Evolutionary conservation across 1,284 basidiomycete genomes (phyloP).

Genomic region (Coniophora puteana): DNA sequence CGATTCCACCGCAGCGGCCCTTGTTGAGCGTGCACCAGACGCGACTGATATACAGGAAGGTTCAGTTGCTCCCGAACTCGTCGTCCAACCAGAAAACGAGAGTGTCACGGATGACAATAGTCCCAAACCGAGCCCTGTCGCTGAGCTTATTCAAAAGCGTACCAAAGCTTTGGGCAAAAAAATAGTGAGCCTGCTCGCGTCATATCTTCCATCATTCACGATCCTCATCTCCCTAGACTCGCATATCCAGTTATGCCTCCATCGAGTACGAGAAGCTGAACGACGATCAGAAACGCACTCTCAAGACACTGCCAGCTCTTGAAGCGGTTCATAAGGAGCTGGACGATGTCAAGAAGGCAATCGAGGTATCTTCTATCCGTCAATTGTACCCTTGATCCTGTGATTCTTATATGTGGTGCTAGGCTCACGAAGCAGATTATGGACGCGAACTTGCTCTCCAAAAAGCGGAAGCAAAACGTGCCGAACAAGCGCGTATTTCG

Average conservation of each 20-base stretch:
- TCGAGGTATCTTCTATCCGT: constrained; percentile 59
- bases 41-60: constrained; percentile 45
- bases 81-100: constrained; percentile 39
- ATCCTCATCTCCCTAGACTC: constrained; percentile 43
- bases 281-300: constrained; percentile 74
- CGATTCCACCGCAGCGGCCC: constrained; percentile 44
- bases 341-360: constrained; percentile 73
- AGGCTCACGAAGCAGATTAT: constrained; percentile 65
- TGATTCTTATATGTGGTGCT: constrained; percentile 4
- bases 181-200: constrained; percentile 54
- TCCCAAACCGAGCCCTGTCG: constrained; percentile 60
- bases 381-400: too few relatives aligned
- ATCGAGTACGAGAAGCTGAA: constrained; percentile 71
- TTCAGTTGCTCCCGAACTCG: constrained; percentile 43
- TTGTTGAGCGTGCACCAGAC: constrained; percentile 48
- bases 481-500: constrained; percentile 48
- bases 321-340: constrained; percentile 79
- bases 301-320: constrained; percentile 68
- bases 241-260: constrained; percentile 66
- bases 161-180: constrained; percentile 77
- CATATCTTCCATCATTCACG: constrained; percentile 7
- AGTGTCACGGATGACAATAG: constrained; percentile 39
- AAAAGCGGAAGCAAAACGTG: constrained; percentile 49
- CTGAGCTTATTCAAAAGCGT: constrained; percentile 76
- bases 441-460: constrained; percentile 51